Conservation (phyloP, 148 eudicot species). For the Nyssa sinensis region DNA sequence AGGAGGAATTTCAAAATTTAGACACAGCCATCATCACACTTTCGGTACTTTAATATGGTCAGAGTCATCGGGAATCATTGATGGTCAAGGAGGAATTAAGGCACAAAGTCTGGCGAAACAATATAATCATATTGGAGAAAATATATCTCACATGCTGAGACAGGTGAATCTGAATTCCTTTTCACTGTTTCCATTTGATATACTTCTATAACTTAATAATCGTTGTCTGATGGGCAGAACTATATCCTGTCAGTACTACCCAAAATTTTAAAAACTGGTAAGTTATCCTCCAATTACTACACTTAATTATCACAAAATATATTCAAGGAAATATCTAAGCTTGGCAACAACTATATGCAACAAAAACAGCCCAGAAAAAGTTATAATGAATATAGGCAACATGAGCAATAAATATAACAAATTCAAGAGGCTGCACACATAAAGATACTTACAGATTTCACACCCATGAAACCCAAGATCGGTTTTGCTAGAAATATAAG, state of each 20-base stretch:
- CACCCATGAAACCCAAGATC: constrained; percentile 72
- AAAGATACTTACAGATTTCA: constrained; percentile 56
- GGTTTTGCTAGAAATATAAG: constrained; percentile 64
- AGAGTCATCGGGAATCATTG: no score
- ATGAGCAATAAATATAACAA: background rate
- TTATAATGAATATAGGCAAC: background rate
- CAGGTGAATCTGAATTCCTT: no score
- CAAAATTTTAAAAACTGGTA: background rate
- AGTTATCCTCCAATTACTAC: background rate
- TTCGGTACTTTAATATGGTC: no score
- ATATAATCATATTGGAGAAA: no score
- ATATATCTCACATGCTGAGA: no score
- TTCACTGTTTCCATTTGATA: background rate
- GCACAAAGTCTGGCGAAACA: no score
- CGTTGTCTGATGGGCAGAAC: background rate
- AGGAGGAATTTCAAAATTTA: no score
- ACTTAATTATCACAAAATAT: background rate
- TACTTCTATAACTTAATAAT: background rate
- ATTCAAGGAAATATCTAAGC: background rate
- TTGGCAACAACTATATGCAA: background rate
- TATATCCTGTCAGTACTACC: background rate
- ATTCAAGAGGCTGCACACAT: background rate
- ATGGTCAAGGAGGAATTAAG: no score
- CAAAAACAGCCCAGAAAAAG: background rate
- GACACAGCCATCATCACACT: no score